These are phyloP conservation scores for Apiotrichum veenhuisii DNA, from an alignment of 1,284 basidiomycete genomes.

Conservation along the genomic window DNA sequence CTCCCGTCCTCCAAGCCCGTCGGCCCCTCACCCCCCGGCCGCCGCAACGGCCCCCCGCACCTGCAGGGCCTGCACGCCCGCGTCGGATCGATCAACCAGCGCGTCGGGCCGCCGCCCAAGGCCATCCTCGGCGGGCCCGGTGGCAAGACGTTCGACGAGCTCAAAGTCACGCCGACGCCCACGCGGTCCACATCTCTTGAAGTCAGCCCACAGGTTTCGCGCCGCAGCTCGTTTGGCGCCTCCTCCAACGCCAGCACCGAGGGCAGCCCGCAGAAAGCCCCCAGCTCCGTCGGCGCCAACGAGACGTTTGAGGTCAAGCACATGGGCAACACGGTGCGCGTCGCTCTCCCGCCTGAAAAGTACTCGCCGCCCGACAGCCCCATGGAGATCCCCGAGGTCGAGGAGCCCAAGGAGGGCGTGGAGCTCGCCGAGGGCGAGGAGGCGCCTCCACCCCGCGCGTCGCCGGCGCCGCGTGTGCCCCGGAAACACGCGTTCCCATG, in stretches of 20 bases:
- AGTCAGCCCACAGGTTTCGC: neutral
- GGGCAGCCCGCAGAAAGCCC: neutral
- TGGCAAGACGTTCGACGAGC: conserved; percentile 41
- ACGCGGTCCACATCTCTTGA: conserved; percentile 2
- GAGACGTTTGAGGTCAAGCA: conserved; percentile 13
- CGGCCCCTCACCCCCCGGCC: neutral
- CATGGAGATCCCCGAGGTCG: neutral
- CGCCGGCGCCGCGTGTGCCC: neutral
- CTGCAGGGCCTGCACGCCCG: conserved; percentile 2
- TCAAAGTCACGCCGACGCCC: conserved; percentile 13
- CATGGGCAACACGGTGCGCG: conserved; percentile 20
- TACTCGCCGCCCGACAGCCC: conserved; percentile 30
- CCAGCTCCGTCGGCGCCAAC: neutral
- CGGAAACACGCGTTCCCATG: conserved; percentile 16
- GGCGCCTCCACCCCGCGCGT: neutral
- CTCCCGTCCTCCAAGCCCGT: neutral
- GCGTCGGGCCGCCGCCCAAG: conserved; percentile 36
- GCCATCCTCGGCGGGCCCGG: conserved; percentile 40
- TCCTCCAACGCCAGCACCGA: neutral
- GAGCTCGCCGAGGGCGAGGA: neutral
- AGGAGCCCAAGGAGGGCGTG: neutral
- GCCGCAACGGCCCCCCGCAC: neutral
- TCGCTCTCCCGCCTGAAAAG: conserved; percentile 22
- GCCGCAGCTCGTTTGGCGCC: conserved; percentile 1
- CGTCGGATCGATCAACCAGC: conserved; percentile 2